Conservation (phyloP, 148 eudicot species). For the Silene latifolia region DNA sequence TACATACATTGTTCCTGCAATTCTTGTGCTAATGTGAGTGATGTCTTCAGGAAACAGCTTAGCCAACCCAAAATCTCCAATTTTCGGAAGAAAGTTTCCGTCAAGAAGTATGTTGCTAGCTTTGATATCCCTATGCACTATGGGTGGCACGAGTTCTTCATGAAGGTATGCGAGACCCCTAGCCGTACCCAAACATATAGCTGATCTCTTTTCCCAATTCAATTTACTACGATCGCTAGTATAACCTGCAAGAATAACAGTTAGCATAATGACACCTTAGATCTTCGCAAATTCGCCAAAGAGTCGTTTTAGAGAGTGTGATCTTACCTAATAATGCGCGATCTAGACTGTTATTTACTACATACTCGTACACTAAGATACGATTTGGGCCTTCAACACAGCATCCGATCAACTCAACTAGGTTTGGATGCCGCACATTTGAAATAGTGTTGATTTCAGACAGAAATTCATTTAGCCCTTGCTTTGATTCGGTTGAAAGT, state of each 20-base stretch:
- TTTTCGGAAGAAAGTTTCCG: slow-evolving; percentile 60
- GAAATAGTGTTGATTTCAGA: slow-evolving; percentile 79
- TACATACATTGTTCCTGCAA: slow-evolving; percentile 95
- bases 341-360: slow-evolving; percentile 86
- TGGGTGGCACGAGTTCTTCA: slow-evolving; percentile 89
- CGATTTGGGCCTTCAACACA: slow-evolving; percentile 69
- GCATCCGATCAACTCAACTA: slow-evolving; percentile 82
- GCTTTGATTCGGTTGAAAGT: slow-evolving; percentile 84
- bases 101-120: slow-evolving; percentile 92
- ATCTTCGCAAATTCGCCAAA: not conserved
- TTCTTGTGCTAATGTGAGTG: slow-evolving; percentile 86
- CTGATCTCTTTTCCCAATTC: slow-evolving; percentile 73
- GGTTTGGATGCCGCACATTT: slow-evolving; percentile 73
- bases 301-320: not conserved
- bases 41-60: slow-evolving; percentile 87
- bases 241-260: slow-evolving; percentile 45
- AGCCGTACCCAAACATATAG: slow-evolving; percentile 79
- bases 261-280: not conserved
- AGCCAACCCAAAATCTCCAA: slow-evolving; percentile 98
- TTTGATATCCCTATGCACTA: slow-evolving; percentile 94
- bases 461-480: slow-evolving; percentile 77
- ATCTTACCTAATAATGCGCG: slow-evolving; percentile 67
- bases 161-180: slow-evolving; percentile 82
- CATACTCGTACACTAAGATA: slow-evolving; percentile 76
- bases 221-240: slow-evolving; percentile 42